A percentile compares a stretch with the other conserved stretches of the same genome.
Evolutionary conservation across 176 grass and related monocot species (phyloP).

Genomic region (Oryza rufipogon): DNA sequence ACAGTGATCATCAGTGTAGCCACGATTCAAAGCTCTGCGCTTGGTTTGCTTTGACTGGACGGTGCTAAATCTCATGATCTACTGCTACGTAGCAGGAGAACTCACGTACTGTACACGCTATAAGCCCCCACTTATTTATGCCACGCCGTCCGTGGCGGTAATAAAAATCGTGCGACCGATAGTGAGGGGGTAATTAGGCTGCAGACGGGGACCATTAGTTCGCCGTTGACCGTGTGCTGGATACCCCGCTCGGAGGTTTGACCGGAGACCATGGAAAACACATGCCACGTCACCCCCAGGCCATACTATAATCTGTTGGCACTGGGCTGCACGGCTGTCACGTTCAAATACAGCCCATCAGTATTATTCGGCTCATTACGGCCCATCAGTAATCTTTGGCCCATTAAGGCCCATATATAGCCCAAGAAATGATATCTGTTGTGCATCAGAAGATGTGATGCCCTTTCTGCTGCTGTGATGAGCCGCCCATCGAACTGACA

Average conservation of each 20-base stretch:
- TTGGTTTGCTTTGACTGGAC: slow-evolving; percentile 31
- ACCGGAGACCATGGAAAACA: background rate
- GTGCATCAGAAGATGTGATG: no score
- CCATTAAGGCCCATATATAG: no score
- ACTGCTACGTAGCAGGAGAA: background rate
- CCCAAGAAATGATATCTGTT: no score
- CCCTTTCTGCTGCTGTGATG: no score
- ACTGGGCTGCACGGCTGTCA: no score
- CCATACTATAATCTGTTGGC: background rate
- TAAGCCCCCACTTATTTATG: slow-evolving; percentile 5
- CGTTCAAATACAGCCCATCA: no score
- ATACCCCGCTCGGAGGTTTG: slow-evolving; percentile 1
- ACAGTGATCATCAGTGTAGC: background rate
- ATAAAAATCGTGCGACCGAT: background rate
- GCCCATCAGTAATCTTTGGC: no score
- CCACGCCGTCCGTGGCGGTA: background rate
- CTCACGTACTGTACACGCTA: background rate
- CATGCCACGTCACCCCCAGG: no score
- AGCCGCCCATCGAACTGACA: no score
- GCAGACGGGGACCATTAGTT: slow-evolving; percentile 25
- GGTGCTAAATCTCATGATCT: slow-evolving; percentile 37
- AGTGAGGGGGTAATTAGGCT: slow-evolving; percentile 18
- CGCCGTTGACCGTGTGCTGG: slow-evolving; percentile 19
- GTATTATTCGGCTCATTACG: no score
- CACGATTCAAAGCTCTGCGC: slow-evolving; percentile 8